These are phyloP conservation scores for Ambrosiella beaveri DNA, from an alignment of 2,329 filamentous ascomycete species.

Conservation along the genomic window DNA sequence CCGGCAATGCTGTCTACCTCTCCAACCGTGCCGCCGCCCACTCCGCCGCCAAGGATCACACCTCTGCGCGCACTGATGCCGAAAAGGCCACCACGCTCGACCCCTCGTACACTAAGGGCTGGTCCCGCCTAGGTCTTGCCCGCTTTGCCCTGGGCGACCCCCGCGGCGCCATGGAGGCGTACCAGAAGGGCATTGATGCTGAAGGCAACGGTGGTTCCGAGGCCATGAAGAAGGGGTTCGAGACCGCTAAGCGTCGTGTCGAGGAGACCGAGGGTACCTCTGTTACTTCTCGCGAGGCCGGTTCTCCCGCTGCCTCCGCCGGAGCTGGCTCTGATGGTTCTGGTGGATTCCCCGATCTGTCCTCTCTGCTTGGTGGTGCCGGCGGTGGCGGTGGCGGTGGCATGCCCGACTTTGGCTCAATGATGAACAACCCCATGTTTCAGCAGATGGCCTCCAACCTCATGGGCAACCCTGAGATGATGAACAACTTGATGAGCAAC, in stretches of 20 bases:
- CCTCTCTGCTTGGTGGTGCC: conserved; percentile 52
- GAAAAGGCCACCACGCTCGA: conserved; percentile 79
- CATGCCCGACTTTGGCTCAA: conserved; percentile 70
- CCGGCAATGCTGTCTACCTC: conserved; percentile 86
- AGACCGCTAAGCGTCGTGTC: conserved; percentile 77
- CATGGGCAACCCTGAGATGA: conserved; percentile 96
- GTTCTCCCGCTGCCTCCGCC: conserved; percentile 15
- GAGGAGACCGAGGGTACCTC: conserved; percentile 54
- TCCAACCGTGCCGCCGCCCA: conserved; percentile 94
- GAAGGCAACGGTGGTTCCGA: conserved; percentile 91
- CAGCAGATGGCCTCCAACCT: conserved; percentile 87
- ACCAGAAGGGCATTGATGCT: conserved; percentile 77
- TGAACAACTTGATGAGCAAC: conserved; percentile 89
- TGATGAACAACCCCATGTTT: conserved; percentile 99
- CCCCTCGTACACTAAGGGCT: conserved; percentile 90
- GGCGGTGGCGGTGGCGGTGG: conserved; percentile 48
- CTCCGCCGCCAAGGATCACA: conserved; percentile 69
- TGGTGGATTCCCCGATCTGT: conserved; percentile 56
- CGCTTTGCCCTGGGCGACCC: conserved; percentile 83
- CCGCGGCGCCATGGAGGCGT: conserved; percentile 85
- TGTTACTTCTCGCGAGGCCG: conserved; percentile 21
- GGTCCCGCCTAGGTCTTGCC: conserved; percentile 83
- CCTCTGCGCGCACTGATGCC: conserved; percentile 68
- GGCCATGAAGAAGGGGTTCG: conserved; percentile 91
- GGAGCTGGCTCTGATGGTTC: conserved; percentile 17